A percentile compares a stretch with the other conserved stretches of the same genome.
These are phyloP conservation scores for Diplogelasinospora grovesii DNA, from an alignment of 495 filamentous ascomycete species.

Conservation along the genomic window DNA sequence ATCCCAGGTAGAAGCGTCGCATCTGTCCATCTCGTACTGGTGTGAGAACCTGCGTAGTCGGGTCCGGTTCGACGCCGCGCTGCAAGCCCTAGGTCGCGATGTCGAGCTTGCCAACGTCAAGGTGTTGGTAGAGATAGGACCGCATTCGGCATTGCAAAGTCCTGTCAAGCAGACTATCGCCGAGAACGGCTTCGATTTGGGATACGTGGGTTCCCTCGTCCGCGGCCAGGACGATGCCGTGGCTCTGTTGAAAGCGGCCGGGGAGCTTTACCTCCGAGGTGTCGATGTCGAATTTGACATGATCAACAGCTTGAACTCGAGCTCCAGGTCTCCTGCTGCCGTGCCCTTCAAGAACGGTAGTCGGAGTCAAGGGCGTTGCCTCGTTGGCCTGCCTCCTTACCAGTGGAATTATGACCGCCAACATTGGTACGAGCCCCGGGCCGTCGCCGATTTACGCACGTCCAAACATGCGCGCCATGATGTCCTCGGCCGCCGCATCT, in stretches of 20 bases:
- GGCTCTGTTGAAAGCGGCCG: slow-evolving; percentile 28
- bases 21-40: too few species aligned
- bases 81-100: slow-evolving; percentile 8
- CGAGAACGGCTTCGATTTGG: slow-evolving; percentile 12
- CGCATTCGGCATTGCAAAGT: slow-evolving; percentile 46
- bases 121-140: slow-evolving; percentile 46
- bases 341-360: too few species aligned
- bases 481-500: slow-evolving; percentile 33
- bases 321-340: too few species aligned
- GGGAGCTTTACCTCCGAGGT: too few species aligned
- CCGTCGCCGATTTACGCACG: slow-evolving; percentile 31
- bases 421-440: slow-evolving; percentile 34
- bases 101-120: too few species aligned
- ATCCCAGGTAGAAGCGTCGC: too few species aligned
- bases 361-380: too few species aligned
- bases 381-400: slow-evolving; percentile 43
- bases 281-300: too few species aligned
- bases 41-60: background rate
- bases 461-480: slow-evolving; percentile 30
- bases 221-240: slow-evolving; percentile 28
- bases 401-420: slow-evolving; percentile 33
- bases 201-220: slow-evolving; percentile 30
- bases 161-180: slow-evolving; percentile 40
- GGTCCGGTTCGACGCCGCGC: background rate
- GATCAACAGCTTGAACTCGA: too few species aligned